Percentiles rank a stretch among this genome's conserved stretches.
These are phyloP conservation scores for Diaporthe amygdali DNA, from an alignment of 2,329 filamentous ascomycete genomes.

Conservation along the genomic window DNA sequence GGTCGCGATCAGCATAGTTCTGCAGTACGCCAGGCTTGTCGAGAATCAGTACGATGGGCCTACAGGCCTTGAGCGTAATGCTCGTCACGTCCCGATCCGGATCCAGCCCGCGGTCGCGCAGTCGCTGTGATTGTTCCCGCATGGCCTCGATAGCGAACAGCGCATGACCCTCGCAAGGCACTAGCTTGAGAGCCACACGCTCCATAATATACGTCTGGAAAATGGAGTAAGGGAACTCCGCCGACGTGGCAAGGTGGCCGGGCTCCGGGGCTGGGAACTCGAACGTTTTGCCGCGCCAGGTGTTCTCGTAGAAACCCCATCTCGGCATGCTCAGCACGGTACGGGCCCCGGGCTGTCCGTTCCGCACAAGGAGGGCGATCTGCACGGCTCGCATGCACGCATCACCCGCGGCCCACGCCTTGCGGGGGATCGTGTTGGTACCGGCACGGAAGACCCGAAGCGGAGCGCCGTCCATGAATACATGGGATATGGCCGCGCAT, in stretches of 20 bases:
- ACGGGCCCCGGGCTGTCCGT: conserved; percentile 12
- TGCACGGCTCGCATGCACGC: conserved; percentile 46
- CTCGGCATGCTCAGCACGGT: not conserved
- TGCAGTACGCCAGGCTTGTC: conserved; percentile 29
- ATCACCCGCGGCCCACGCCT: conserved; percentile 48
- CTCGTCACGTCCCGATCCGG: conserved; percentile 23
- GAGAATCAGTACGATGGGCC: conserved; percentile 29
- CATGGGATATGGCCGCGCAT: conserved; percentile 41
- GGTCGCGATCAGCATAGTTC: conserved; percentile 30
- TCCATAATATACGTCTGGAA: conserved; percentile 28
- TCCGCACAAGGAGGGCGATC: conserved; percentile 35
- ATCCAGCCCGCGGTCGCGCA: conserved; percentile 16
- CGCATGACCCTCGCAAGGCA: conserved; percentile 28
- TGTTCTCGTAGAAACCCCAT: not conserved
- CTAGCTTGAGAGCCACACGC: conserved; percentile 30
- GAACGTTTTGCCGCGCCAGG: not conserved
- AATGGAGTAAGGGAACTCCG: too few relatives aligned
- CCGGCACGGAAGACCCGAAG: conserved; percentile 39
- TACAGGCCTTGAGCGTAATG: conserved; percentile 25
- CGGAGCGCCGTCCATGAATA: conserved; percentile 44
- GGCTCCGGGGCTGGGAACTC: not conserved
- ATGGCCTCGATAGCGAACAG: conserved; percentile 27
- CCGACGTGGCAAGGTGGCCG: too few relatives aligned
- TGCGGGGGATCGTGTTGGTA: conserved; percentile 41
- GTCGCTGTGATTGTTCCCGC: conserved; percentile 16